These are phyloP conservation scores for Notholithocarpus densiflorus DNA, from an alignment of 306 rosid genomes.

Conservation along the genomic window DNA sequence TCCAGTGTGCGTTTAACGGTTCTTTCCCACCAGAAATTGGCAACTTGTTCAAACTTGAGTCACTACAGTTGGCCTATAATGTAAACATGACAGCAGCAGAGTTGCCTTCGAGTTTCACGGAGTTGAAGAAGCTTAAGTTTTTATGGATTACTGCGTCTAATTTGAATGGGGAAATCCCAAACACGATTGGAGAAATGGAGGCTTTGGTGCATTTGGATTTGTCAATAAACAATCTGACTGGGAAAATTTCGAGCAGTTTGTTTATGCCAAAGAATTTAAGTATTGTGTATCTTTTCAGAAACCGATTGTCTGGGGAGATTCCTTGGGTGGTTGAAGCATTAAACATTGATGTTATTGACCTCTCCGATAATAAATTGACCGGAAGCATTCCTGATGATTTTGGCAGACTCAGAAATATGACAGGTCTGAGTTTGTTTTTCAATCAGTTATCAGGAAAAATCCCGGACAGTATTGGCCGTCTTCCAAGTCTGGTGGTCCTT, in stretches of 20 bases:
- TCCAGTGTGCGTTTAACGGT: too few species aligned
- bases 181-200: conserved; percentile 48
- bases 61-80: conserved; percentile 24
- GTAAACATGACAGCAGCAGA: conserved; percentile 14
- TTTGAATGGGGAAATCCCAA: conserved; percentile 54
- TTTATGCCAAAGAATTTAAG: conserved; percentile 44
- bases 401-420: conserved; percentile 46
- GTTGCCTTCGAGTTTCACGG: conserved; percentile 38
- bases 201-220: conserved; percentile 49
- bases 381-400: conserved; percentile 47
- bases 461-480: conserved; percentile 47
- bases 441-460: conserved; percentile 55
- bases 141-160: conserved; percentile 32
- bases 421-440: conserved; percentile 5
- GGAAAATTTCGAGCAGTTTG: conserved; percentile 49
- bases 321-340: conserved; percentile 46
- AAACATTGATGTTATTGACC: too few species aligned
- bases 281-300: conserved; percentile 28
- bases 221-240: conserved; percentile 30
- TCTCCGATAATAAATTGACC: too few species aligned
- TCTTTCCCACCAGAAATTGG: conserved; percentile 19
- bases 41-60: conserved; percentile 50
- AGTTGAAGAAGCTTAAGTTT: conserved; percentile 44
- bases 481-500: conserved; percentile 40
- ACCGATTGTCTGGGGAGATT: conserved; percentile 50